Base-by-base conservation (phyloP, 495 filamentous ascomycete species). In the Hypoxylon cercidicola region DNA sequence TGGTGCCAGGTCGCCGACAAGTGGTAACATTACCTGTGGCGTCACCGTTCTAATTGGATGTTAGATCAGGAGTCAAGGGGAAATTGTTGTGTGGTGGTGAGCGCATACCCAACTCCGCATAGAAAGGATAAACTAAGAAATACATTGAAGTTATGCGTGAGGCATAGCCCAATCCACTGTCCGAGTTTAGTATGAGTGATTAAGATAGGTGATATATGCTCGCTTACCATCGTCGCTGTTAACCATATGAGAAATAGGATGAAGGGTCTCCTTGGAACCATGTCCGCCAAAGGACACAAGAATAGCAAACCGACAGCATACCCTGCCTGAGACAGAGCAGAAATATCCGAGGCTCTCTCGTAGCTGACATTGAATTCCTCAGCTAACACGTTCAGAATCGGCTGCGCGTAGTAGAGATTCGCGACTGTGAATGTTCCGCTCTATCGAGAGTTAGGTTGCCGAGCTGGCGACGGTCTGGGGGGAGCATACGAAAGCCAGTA, bases 341-440 rank as follows among this genome's bases (percentile, higher is more conserved):
- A 88, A 53, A 94, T 62, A 40, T 68, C 64, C 7, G 84, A 85
- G 21, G 81, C 80, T 20, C 75, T 72, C 61, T 88, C 84, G 49
- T 85, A 80, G 9, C 78, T 79, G 40, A 92, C 86, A 55, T 79
- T 37, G 70, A 92, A 91, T 25, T 86, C 84, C 13, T 76, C 55
- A 0, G 89, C 89, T 28, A 91, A 72, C n/a, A 85, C 78, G 63
- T 90, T 85, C 4, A 91, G 78, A 46, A 92, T 86, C 0, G 89
- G 89, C 43, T 92, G 88, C 13, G 82, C 83, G 63, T 92, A 91
- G 73, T 92, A 91, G 3, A 92, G 76, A 71, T 91, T 92, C n/a
- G 88, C 88, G 39, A 91, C 87, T 0, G 85, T 85, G 55, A 88
- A 75, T 1, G 71, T 69, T 4, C 71, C 67, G 5, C 68, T 74